Conservation (phyloP, 345 rosid genomes). For the Eucalyptus sp. region DNA sequence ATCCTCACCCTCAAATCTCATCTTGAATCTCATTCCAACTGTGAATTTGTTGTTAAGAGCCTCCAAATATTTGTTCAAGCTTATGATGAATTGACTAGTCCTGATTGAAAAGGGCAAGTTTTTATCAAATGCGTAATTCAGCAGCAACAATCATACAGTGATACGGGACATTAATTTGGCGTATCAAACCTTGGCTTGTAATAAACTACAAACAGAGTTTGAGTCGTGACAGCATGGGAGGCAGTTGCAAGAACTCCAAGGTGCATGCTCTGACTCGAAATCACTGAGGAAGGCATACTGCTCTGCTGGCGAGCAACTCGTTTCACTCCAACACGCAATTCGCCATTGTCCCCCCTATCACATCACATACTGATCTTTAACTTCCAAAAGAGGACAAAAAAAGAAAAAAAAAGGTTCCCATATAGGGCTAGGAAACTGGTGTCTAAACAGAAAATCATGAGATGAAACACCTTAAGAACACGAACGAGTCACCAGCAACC, state of each 20-base stretch:
- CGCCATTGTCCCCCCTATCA: constrained; percentile 59
- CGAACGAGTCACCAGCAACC: constrained; percentile 83
- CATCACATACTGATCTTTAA: not conserved
- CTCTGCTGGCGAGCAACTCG: constrained; percentile 58
- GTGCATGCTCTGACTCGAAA: constrained; percentile 95
- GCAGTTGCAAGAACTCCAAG: constrained; percentile 95
- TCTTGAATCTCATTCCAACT: constrained; percentile 80
- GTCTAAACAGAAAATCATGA: not conserved
- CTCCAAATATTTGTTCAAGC: constrained; percentile 68
- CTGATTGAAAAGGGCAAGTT: constrained; percentile 17
- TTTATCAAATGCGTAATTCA: not conserved
- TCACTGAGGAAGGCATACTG: constrained; percentile 81
- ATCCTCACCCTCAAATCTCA: constrained; percentile 90
- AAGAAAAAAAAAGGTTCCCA: not conserved
- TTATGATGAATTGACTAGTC: constrained; percentile 81
- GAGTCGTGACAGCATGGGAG: constrained; percentile 61
- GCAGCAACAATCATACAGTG: not conserved
- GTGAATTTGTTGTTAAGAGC: constrained; percentile 49
- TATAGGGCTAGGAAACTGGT: not conserved
- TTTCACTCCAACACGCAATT: constrained; percentile 72
- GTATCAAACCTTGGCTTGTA: constrained; percentile 74
- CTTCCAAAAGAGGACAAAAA: too few species aligned
- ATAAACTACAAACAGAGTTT: constrained; percentile 64
- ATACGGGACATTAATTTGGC: not conserved
- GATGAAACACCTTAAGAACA: constrained; percentile 63